Evolutionary conservation across 2,329 filamentous ascomycete genomes (phyloP).

Genomic region (Penicillium griseofulvum): DNA sequence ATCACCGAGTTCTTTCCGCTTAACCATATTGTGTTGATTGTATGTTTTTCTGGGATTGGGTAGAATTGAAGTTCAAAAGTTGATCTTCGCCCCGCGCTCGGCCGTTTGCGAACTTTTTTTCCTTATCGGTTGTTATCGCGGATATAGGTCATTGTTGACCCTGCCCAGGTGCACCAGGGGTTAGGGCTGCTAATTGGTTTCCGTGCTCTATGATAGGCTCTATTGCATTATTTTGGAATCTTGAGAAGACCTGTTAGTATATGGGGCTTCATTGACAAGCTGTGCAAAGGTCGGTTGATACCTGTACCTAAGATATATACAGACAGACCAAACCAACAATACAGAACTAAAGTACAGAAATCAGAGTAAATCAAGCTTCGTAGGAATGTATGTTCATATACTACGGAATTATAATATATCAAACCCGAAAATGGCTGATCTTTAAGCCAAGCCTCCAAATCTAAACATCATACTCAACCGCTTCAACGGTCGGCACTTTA

Average conservation of each 20-base stretch:
- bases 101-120: constrained; percentile 26
- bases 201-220: not conserved
- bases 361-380: not conserved
- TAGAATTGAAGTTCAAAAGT: constrained; percentile 7
- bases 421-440: not conserved
- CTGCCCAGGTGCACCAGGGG: not conserved
- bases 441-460: not conserved
- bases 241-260: not conserved
- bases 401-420: not conserved
- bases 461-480: constrained; percentile 34
- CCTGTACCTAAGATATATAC: not conserved
- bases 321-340: not conserved
- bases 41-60: not conserved
- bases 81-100: constrained; percentile 16
- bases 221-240: not conserved
- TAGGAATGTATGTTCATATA: not conserved
- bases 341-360: not conserved
- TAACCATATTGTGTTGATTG: constrained; percentile 44
- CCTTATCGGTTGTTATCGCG: constrained; percentile 24
- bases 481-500: constrained; percentile 32
- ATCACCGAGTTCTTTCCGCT: constrained; percentile 50
- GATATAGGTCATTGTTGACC: not conserved
- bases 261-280: not conserved
- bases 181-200: not conserved
- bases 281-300: not conserved